Evolutionary conservation across 2,329 filamentous ascomycete genomes (phyloP).

Genomic region (Exophiala bonariae): DNA sequence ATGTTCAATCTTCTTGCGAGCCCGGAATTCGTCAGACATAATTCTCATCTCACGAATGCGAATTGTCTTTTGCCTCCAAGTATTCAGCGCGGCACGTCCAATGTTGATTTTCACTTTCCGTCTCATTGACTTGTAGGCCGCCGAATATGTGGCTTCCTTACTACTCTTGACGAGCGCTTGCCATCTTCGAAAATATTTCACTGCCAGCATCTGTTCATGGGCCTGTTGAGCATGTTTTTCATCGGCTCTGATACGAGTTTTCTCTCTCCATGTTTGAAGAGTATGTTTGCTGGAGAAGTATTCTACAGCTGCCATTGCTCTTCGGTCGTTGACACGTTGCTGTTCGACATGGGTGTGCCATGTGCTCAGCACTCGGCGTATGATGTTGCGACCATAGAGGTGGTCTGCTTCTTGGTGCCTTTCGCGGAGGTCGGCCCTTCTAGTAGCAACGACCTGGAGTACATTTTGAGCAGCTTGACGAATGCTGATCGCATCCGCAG

Average conservation of each 20-base stretch:
- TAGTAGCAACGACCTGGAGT: slow-evolving; percentile 8
- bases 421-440: slow-evolving; percentile 8
- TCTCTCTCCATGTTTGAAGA: slow-evolving; percentile 13
- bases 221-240: slow-evolving; percentile 10
- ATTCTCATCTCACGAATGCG: slow-evolving; percentile 12
- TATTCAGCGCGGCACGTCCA: slow-evolving; percentile 14
- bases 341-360: slow-evolving; percentile 14
- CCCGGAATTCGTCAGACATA: slow-evolving; percentile 16
- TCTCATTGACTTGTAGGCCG: slow-evolving; percentile 21
- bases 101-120: slow-evolving; percentile 21
- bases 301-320: slow-evolving; percentile 19
- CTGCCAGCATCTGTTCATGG: slow-evolving; percentile 10
- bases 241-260: slow-evolving; percentile 4
- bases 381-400: slow-evolving; percentile 14
- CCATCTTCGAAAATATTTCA: slow-evolving; percentile 18
- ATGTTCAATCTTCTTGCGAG: slow-evolving; percentile 12
- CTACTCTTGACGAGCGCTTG: slow-evolving; percentile 5
- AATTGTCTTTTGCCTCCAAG: slow-evolving; percentile 15
- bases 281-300: slow-evolving; percentile 20
- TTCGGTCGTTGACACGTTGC: slow-evolving; percentile 10
- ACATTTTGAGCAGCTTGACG: slow-evolving; percentile 11
- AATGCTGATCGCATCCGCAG: slow-evolving; percentile 14
- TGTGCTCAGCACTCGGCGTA: slow-evolving; percentile 8
- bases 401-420: slow-evolving; percentile 11
- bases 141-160: slow-evolving; percentile 18